Evolutionary conservation across 2,329 filamentous ascomycete genomes (phyloP), one percentile per base, ranked within the genome.

Genomic region (Aspergillus sp.): DNA sequence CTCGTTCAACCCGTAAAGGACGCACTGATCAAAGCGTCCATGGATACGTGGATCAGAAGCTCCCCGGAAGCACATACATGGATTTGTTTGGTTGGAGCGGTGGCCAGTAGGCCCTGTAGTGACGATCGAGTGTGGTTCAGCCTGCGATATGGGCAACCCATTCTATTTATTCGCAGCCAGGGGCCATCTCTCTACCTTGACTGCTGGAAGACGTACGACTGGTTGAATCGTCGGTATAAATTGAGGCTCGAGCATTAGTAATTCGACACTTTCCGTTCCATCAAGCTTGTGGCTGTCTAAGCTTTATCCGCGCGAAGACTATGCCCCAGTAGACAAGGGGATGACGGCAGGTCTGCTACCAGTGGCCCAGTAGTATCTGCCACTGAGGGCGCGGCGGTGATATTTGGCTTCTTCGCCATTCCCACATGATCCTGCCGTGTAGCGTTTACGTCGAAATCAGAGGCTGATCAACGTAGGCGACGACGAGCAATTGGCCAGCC

Each of bases 31-130:
- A 17, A 31, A 6, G 25, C 38, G 3, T 19, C 17, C 20, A 45
- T 49, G 20, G 50, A 53, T 20, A 49, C 40, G 14, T 53, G 50
- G 50, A 32, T 53, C 13, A 21, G 32, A 13, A 14, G 38, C 7
- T 31, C 50, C 41, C 45, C 50, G 1, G 50, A 53, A 19, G 50
- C 50, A 10, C 45, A 49, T 23, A 45, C 40, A 5, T 53, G 40
- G 40, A 32, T 49, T 5, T 53, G 40, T 11, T 21, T 53, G 31
- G 21, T 53, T 14, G 50, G 50, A 6, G 45, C 41, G 7, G 50
- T 34, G 10, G 50, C 32, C 11, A 36, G 5, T 36, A 16, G 29
- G 9, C 13, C 31, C 14, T 31, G 14, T 4, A 25, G 20, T 17
- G 41, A 21, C 3, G 46, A 49, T 29, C 41, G 46, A 20, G 38